phyloP scores from a whole-genome alignment of 1,284 basidiomycete genomes.

The Irpex sp. region DNA sequence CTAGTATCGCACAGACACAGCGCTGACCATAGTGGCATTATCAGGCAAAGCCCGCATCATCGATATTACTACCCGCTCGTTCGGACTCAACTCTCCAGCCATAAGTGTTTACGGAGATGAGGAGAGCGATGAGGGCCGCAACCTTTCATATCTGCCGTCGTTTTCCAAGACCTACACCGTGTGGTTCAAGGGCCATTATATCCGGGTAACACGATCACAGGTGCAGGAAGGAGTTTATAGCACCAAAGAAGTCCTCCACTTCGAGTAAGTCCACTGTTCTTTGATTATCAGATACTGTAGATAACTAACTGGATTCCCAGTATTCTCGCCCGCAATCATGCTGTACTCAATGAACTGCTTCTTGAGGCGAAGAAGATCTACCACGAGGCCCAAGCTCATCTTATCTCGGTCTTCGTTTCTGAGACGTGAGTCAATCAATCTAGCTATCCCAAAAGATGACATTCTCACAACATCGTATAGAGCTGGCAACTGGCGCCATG shows the following conservation, averaged over 20 bases:
- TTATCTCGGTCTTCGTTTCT: conserved; percentile 54
- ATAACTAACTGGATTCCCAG: conserved; percentile 27
- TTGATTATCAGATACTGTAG: not conserved
- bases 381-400: conserved; percentile 44
- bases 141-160: conserved; percentile 27
- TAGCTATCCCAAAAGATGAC: not conserved
- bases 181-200: conserved; percentile 30
- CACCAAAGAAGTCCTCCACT: conserved; percentile 22
- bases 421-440: conserved; percentile 33
- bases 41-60: conserved; percentile 28
- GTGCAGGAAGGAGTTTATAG: conserved; percentile 19
- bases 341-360: conserved; percentile 46
- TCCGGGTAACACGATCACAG: conserved; percentile 24
- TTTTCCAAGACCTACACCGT: conserved; percentile 25
- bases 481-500: conserved; percentile 41
- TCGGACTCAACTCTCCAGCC: conserved; percentile 18
- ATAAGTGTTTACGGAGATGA: conserved; percentile 15
- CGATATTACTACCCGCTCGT: conserved; percentile 26
- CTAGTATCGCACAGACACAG: too few relatives aligned
- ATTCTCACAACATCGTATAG: not conserved
- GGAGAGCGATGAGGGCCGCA: conserved; percentile 22
- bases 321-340: conserved; percentile 47
- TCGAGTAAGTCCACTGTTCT: conserved; percentile 21
- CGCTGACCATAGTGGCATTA: not conserved
- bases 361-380: conserved; percentile 55